Evolutionary conservation across 352 stramenopile genomes (phyloP).

Genomic region (Phytophthora sp.): DNA sequence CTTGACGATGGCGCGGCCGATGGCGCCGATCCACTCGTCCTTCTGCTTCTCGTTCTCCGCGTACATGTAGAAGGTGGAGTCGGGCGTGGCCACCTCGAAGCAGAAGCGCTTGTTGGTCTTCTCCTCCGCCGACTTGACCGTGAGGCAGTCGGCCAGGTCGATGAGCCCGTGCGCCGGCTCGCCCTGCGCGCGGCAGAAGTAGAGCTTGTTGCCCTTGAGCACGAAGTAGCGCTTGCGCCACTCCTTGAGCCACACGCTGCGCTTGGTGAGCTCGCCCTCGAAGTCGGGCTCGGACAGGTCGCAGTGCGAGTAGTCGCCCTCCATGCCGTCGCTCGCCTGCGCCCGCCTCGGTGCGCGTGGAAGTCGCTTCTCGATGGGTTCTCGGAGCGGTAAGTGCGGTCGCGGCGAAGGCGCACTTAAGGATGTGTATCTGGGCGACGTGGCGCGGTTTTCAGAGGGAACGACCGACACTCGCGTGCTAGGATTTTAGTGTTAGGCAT

Average conservation of each 20-base stretch:
- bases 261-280: slow-evolving; percentile 90
- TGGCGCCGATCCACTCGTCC: slow-evolving; percentile 94
- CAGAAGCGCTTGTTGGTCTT: slow-evolving; percentile 93
- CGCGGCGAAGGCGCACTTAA: too few relatives aligned
- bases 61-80: slow-evolving; percentile 93
- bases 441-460: too few relatives aligned
- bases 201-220: slow-evolving; percentile 92
- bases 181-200: slow-evolving; percentile 80
- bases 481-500: too few relatives aligned
- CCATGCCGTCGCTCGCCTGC: slow-evolving; percentile 46
- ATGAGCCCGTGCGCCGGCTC: slow-evolving; percentile 89
- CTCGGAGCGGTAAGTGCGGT: too few relatives aligned
- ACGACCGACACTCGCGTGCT: too few relatives aligned
- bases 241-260: slow-evolving; percentile 92
- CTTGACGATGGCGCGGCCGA: slow-evolving; percentile 97
- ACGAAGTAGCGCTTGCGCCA: slow-evolving; percentile 92
- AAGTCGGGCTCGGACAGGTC: slow-evolving; percentile 88
- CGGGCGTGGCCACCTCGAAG: slow-evolving; percentile 90
- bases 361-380: too few relatives aligned
- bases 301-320: slow-evolving; percentile 76
- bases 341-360: too few relatives aligned
- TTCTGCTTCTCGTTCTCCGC: slow-evolving; percentile 92
- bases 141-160: slow-evolving; percentile 90
- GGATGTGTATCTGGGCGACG: too few relatives aligned
- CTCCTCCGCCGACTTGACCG: slow-evolving; percentile 91